These are phyloP conservation scores for Nicotiana paniculata DNA, from an alignment of 257 asterid genomes.

Conservation along the genomic window DNA sequence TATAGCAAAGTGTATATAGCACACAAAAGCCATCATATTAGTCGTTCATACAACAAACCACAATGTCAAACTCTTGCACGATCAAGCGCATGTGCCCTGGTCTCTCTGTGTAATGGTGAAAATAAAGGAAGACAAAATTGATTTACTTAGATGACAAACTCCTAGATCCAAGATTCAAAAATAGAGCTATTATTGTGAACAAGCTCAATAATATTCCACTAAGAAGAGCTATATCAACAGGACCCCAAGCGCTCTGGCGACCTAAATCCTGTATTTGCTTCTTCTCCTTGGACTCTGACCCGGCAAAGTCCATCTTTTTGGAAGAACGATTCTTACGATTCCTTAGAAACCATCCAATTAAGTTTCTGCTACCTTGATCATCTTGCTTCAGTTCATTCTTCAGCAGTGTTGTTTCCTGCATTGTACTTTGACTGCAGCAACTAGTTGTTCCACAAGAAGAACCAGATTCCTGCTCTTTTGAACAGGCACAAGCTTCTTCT, in stretches of 20 bases:
- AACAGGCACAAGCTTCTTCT: constrained; percentile 45
- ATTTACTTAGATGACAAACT: constrained; percentile 7
- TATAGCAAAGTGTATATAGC: neutral
- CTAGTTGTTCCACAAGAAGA: constrained; percentile 33
- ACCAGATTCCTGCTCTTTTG: constrained; percentile 50
- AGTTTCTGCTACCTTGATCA: constrained; percentile 29
- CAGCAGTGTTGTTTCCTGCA: constrained; percentile 19
- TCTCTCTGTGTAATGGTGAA: neutral
- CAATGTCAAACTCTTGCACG: neutral
- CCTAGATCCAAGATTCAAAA: constrained; percentile 35
- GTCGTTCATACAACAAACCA: neutral
- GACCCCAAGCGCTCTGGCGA: constrained; percentile 30
- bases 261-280: constrained; percentile 18
- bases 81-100: neutral
- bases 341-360: constrained; percentile 49
- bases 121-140: neutral
- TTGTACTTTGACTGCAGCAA: constrained; percentile 32
- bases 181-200: constrained; percentile 41
- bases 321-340: constrained; percentile 40
- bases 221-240: constrained; percentile 54
- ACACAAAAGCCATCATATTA: neutral
- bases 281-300: constrained; percentile 28
- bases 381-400: constrained; percentile 18
- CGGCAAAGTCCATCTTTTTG: constrained; percentile 22
- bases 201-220: constrained; percentile 51